These are phyloP conservation scores for Cryphonectria radicalis DNA, from an alignment of 2,329 filamentous ascomycete species.

Conservation along the genomic window DNA sequence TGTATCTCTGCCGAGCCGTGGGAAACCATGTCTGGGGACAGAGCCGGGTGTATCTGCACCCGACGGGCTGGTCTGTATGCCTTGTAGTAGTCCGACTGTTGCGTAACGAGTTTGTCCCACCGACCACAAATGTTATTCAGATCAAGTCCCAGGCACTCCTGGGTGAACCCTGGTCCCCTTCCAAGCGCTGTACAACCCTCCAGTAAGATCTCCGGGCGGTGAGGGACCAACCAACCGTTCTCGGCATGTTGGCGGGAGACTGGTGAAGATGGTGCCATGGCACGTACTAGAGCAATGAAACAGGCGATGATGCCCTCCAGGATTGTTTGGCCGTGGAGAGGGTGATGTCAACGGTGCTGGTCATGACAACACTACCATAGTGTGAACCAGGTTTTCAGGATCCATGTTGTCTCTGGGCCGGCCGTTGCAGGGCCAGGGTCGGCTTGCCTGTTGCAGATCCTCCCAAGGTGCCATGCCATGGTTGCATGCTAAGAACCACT, in stretches of 20 bases:
- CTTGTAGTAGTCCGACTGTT: neutral
- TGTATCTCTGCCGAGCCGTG: neutral
- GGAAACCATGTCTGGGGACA: neutral
- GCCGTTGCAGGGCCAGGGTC: neutral
- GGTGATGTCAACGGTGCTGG: slow-evolving; percentile 1
- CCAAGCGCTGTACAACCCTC: neutral
- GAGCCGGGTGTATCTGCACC: neutral
- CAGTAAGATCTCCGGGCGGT: neutral
- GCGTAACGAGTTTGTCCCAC: slow-evolving; percentile 13
- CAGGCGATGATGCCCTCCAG: neutral
- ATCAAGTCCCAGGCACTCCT: neutral
- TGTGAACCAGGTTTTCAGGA: neutral
- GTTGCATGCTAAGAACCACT: neutral
- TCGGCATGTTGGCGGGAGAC: neutral
- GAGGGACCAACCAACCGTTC: neutral
- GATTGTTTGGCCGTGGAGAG: neutral
- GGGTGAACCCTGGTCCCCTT: neutral
- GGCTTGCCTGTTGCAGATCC: neutral
- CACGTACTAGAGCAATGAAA: neutral
- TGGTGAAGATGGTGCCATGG: neutral
- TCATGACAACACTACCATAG: neutral
- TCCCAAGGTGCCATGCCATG: neutral
- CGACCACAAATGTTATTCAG: neutral
- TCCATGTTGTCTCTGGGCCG: neutral
- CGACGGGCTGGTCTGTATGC: neutral